A percentile compares a stretch with the other conserved stretches of the same genome.
Evolutionary conservation across 2,329 filamentous ascomycete species (phyloP).

Genomic region (Thelonectria rubi): DNA sequence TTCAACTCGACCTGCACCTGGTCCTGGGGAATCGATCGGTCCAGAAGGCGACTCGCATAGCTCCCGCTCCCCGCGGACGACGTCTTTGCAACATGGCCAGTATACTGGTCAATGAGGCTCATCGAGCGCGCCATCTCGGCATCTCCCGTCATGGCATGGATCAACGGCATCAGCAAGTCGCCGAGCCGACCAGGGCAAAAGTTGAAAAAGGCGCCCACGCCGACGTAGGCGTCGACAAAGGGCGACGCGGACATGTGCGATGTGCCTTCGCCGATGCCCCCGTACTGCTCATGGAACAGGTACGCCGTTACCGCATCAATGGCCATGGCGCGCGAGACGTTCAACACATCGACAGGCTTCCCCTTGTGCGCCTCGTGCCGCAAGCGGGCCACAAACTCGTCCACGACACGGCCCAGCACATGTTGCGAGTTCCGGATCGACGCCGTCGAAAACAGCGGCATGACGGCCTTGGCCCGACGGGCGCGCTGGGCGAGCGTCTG

Average conservation of each 20-base stretch:
- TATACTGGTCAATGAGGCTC: conserved; percentile 2
- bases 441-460: conserved; percentile 59
- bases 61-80: conserved; percentile 4
- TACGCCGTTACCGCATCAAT: conserved; percentile 64
- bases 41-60: conserved; percentile 2
- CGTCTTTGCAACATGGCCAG: conserved; percentile 28
- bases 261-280: conserved; percentile 16
- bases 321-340: conserved; percentile 58
- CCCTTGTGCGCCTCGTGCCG: conserved; percentile 42
- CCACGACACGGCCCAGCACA: conserved; percentile 35
- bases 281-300: conserved; percentile 60
- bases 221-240: conserved; percentile 65
- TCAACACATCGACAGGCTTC: conserved; percentile 53
- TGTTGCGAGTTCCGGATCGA: conserved; percentile 45
- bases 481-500: conserved; percentile 52
- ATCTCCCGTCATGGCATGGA: not conserved
- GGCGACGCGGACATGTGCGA: conserved; percentile 18
- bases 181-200: conserved; percentile 5
- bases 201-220: conserved; percentile 47
- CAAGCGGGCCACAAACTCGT: conserved; percentile 51
- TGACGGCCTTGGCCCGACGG: conserved; percentile 58
- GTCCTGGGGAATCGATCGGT: not conserved
- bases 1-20: conserved; percentile 61
- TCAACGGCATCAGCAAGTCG: conserved; percentile 6
- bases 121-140: too few relatives aligned